Conservation (phyloP, 345 rosid genomes). For the Euclidium syriacum region DNA sequence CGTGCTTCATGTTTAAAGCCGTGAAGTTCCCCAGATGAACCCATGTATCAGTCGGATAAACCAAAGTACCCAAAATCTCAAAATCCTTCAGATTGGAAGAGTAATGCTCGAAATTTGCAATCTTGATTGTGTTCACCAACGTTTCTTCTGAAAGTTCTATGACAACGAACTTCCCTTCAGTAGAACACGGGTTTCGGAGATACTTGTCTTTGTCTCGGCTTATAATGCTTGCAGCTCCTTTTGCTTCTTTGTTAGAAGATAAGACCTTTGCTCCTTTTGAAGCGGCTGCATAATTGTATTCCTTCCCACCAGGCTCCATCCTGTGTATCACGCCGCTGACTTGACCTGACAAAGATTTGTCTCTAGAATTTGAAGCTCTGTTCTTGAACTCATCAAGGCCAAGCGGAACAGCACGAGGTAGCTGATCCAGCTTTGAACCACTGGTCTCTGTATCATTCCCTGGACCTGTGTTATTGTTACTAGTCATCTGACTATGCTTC, state of each 20-base stretch:
- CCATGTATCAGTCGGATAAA: slow-evolving; percentile 88
- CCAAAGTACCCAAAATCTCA: slow-evolving; percentile 84
- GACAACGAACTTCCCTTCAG: slow-evolving; percentile 76
- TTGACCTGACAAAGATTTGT: slow-evolving; percentile 57
- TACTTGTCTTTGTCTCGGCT: slow-evolving; percentile 84
- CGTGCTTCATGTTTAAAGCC: slow-evolving; percentile 72
- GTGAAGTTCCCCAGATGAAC: slow-evolving; percentile 78
- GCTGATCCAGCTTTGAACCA: slow-evolving; percentile 38
- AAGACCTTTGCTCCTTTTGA: slow-evolving; percentile 89
- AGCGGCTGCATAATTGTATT: slow-evolving; percentile 85
- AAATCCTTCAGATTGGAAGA: slow-evolving; percentile 83
- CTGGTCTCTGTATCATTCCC: slow-evolving; percentile 28
- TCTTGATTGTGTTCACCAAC: slow-evolving; percentile 66
- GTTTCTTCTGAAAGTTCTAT: slow-evolving; percentile 98
- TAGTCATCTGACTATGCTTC: background rate
- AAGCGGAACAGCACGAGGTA: slow-evolving; percentile 54
- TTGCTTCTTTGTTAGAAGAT: slow-evolving; percentile 85
- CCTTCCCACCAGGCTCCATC: slow-evolving; percentile 87
- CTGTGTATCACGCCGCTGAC: slow-evolving; percentile 63
- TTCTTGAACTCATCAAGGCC: slow-evolving; percentile 96
- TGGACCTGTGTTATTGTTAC: slow-evolving; percentile 1
- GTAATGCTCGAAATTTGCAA: slow-evolving; percentile 92
- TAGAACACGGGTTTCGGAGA: slow-evolving; percentile 89
- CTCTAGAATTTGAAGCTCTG: slow-evolving; percentile 53
- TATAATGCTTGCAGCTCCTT: slow-evolving; percentile 74